phyloP scores from a whole-genome alignment of 2,329 filamentous ascomycete genomes.

The Exophiala bonariae region DNA sequence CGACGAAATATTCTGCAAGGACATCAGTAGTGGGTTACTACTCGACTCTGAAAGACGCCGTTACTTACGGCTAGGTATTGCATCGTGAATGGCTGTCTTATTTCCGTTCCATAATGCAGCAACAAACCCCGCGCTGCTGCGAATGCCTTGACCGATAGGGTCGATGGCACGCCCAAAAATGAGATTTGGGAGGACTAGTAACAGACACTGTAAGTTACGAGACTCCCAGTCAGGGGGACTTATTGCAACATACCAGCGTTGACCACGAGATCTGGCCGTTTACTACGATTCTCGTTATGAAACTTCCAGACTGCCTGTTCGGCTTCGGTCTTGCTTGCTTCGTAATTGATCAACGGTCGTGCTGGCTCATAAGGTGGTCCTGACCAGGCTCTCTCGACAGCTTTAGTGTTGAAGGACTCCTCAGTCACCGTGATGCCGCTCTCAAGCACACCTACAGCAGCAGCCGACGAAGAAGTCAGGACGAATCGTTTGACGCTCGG shows the following conservation, averaged over 20 bases:
- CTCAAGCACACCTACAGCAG: too few species aligned
- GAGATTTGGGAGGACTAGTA: too few species aligned
- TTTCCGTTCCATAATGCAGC: neutral
- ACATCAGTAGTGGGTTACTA: too few species aligned
- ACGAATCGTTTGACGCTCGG: constrained; percentile 31
- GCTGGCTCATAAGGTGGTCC: constrained; percentile 34
- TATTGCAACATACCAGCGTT: too few species aligned
- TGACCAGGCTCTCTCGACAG: constrained; percentile 34
- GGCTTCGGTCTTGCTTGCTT: constrained; percentile 39
- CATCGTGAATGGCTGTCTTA: too few species aligned
- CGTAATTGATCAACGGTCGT: constrained; percentile 32
- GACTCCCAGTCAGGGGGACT: too few species aligned
- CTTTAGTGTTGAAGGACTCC: constrained; percentile 37
- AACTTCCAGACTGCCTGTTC: constrained; percentile 44
- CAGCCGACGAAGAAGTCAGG: constrained; percentile 1
- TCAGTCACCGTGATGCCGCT: neutral
- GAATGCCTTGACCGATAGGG: neutral
- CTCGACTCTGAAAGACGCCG: too few species aligned
- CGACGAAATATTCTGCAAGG: constrained; percentile 16
- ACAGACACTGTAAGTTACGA: too few species aligned
- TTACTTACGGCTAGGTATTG: too few species aligned
- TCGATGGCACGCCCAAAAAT: too few species aligned
- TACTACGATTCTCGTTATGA: constrained; percentile 27
- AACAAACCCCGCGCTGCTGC: neutral
- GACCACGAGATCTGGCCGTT: too few species aligned